phyloP scores from a whole-genome alignment of 139 green algal genomes.

The Tetradesmus lagerheimii region DNA sequence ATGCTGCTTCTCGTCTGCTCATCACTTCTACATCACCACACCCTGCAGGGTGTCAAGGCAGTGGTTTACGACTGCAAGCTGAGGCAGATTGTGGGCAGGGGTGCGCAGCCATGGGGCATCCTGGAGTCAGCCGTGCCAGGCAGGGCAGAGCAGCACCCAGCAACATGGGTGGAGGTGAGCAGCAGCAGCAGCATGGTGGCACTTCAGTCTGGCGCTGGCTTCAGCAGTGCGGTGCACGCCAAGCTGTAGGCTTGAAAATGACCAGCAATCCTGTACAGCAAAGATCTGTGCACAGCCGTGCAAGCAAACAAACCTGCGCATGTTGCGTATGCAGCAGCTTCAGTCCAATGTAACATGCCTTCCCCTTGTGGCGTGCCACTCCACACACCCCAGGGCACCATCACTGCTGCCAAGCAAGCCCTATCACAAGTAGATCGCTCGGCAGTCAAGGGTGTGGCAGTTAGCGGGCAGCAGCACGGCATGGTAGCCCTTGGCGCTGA shows the following conservation, averaged over 20 bases:
- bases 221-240: too few relatives aligned
- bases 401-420: constrained; percentile 40
- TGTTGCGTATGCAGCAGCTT: too few relatives aligned
- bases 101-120: constrained; percentile 64
- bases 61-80: constrained; percentile 69
- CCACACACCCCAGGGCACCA: not conserved
- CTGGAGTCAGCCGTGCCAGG: constrained; percentile 61
- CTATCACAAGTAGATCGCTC: constrained; percentile 44
- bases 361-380: too few relatives aligned
- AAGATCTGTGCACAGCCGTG: too few relatives aligned
- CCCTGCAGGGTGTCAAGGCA: constrained; percentile 73
- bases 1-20: not conserved
- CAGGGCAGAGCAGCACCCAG: constrained; percentile 85
- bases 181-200: not conserved
- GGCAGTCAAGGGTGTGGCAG: constrained; percentile 71
- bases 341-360: too few relatives aligned
- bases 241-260: too few relatives aligned
- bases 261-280: too few relatives aligned
- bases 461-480: constrained; percentile 94
- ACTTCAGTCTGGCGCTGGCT: not conserved
- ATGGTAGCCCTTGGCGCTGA: constrained; percentile 80
- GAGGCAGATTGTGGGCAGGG: constrained; percentile 65
- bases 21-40: not conserved
- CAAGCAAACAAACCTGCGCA: too few relatives aligned
- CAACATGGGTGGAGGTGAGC: constrained; percentile 76